Base-by-base conservation (phyloP, 805 yeast genomes). In the Aciculoconidium aculeatum region DNA sequence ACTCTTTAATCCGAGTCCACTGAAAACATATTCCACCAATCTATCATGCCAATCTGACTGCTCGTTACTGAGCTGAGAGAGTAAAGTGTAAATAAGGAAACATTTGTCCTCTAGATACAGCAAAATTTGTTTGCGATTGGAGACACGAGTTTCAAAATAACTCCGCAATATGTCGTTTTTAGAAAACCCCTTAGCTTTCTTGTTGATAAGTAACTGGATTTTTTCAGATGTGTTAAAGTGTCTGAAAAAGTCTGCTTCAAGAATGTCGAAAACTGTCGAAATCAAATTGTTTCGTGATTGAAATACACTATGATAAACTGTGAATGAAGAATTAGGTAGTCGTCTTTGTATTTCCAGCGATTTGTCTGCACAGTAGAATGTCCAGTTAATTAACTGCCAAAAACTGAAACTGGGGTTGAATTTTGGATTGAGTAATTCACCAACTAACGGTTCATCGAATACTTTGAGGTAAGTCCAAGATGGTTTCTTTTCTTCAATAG, bases 331-430 rank as follows among this genome's bases (percentile, higher is more conserved):
- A 34, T 49, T 42, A 24, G 41, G 38, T 11, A 41, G 36, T 8
- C 31, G 30, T 10, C 11, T 24, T 30, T 50, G 49, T 29, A 44
- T 40, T 21, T 44, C 36, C 5, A 50, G 34, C 9, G 54, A 43
- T 31, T 38, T 31, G 15, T 53, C 53, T 6, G 63, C 61, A 40
- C 68, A 63, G 36, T 43, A 44, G 26, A 58, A 55, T 7, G 57
- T 36, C 68, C 68, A 63, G 21, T 49, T 46, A 8, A 58, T 28
- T 18, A 61, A 32, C 9, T 40, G 32, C 66, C 65, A 58, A 5
- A 62, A 8, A 21, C 34, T 45, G 39, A 46, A 59, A 9, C 34
- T 33, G 4, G 28, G 13, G 17, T 40, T 38, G 10, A 35, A 26
- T 11, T 30, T 31, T 3, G 56, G 55, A 30, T 45, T 45, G 9